Conservation (phyloP, 148 eudicot species). For the Arbutus unedo region DNA sequence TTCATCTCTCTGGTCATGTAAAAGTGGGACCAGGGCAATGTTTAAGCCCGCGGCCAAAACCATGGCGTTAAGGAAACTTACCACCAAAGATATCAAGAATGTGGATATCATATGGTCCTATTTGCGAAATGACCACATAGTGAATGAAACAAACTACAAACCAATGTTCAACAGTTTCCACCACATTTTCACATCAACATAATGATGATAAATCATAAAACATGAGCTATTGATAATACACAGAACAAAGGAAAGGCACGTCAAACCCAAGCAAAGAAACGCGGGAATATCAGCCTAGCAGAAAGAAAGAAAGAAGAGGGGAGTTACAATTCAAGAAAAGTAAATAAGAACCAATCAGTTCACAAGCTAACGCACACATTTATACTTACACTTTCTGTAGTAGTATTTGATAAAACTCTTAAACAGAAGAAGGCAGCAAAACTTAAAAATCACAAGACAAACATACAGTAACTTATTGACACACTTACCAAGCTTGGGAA, state of each 20-base stretch:
- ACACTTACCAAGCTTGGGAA: constrained; percentile 90
- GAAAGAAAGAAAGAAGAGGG: neutral
- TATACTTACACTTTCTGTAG: neutral
- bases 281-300: neutral
- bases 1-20: neutral
- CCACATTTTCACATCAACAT: neutral
- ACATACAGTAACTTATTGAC: neutral
- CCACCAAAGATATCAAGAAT: neutral
- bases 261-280: neutral
- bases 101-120: neutral
- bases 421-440: neutral
- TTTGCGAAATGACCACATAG: too few species aligned
- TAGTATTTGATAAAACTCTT: neutral
- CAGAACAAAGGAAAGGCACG: neutral
- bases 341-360: neutral
- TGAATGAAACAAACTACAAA: neutral
- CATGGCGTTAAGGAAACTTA: neutral
- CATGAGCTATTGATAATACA: neutral
- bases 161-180: neutral
- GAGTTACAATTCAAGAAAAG: neutral
- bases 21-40: neutral
- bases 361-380: neutral
- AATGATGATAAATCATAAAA: constrained; percentile 5
- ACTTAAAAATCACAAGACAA: neutral
- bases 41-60: neutral